Evolutionary conservation across 1,139 yeast genomes (phyloP).

Genomic region (Groenewaldozyma sp.): DNA sequence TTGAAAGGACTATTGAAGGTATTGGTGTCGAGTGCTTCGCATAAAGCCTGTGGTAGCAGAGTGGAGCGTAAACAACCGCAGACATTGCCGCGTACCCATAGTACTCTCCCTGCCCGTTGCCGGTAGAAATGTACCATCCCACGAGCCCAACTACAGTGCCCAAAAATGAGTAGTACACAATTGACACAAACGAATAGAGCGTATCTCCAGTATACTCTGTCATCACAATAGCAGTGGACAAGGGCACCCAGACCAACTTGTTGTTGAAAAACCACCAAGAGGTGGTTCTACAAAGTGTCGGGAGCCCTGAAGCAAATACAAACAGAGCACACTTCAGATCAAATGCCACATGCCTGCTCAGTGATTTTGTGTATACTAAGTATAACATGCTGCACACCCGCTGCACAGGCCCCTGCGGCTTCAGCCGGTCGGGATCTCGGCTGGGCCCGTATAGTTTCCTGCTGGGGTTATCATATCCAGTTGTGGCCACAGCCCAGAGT

Average conservation of each 20-base stretch:
- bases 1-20: conserved; percentile 25
- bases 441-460: too few relatives aligned
- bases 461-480: too few relatives aligned
- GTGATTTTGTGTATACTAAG: conserved; percentile 9
- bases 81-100: conserved; percentile 28
- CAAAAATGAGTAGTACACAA: conserved; percentile 24
- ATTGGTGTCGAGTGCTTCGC: conserved; percentile 24
- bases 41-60: conserved; percentile 26
- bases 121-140: conserved; percentile 30
- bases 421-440: conserved; percentile 29
- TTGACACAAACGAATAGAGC: conserved; percentile 22
- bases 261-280: conserved; percentile 23
- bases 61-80: conserved; percentile 20
- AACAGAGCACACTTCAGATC: conserved; percentile 23
- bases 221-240: conserved; percentile 26
- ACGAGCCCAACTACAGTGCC: conserved; percentile 28
- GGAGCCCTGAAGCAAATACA: conserved; percentile 20
- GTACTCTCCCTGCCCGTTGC: conserved; percentile 24
- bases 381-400: conserved; percentile 19
- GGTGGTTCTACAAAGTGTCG: conserved; percentile 23
- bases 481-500: too few relatives aligned
- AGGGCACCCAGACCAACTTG: conserved; percentile 29
- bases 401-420: conserved; percentile 24
- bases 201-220: conserved; percentile 29
- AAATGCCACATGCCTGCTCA: conserved; percentile 18